Base-by-base conservation (phyloP, 2,329 filamentous ascomycete genomes). In the Clarireedia paspali region DNA sequence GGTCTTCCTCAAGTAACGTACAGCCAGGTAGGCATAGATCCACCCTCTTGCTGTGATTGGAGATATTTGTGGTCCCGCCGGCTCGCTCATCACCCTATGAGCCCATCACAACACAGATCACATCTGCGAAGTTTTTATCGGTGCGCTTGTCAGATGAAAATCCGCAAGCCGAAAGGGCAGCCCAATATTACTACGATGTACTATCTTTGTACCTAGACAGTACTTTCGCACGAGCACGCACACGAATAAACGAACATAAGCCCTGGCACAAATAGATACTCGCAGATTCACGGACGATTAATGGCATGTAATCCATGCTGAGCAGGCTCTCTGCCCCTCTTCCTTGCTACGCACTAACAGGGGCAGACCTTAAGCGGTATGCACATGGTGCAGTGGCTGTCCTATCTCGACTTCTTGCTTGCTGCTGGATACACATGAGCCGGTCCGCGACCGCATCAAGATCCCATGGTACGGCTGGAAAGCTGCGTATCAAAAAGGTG, bases 361-460 rank as follows among this genome's bases (percentile, higher is more conserved):
- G 64, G 62, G 55, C 67, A 64, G 17, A 15, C 39, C 67, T 67
- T 62, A 68, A 64, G 67, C 67, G 69, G 70, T 67, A 70, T 69
- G 67, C 65, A 64, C 67, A 45, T 72, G 69, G 69, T 65, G 62
- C 56, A 49, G 47, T 57, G 39, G 34, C 63, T 59, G 59, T 58
- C 62, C 58, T 58, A 47, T 45, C 59, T 59, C 42, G 61, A 60
- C 55, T 59, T 64, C 52, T 59, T 53, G 64, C 60, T 67, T 57
- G 64, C 57, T 63, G 61, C 57, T 58, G 59, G 52, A 51, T 30
- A 40, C 42, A 69, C 59, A 67, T 67, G 65, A 68, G 70, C 73
- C 72, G 73, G 72, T 69, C 72, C 71, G 71, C 70, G 71, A 72
- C 72, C 72, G 73, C 72, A 72, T 69, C 68, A 70, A 34, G 69